These are phyloP conservation scores for Phytopythium delawarense DNA, from an alignment of 352 stramenopile species.

Conservation along the genomic window DNA sequence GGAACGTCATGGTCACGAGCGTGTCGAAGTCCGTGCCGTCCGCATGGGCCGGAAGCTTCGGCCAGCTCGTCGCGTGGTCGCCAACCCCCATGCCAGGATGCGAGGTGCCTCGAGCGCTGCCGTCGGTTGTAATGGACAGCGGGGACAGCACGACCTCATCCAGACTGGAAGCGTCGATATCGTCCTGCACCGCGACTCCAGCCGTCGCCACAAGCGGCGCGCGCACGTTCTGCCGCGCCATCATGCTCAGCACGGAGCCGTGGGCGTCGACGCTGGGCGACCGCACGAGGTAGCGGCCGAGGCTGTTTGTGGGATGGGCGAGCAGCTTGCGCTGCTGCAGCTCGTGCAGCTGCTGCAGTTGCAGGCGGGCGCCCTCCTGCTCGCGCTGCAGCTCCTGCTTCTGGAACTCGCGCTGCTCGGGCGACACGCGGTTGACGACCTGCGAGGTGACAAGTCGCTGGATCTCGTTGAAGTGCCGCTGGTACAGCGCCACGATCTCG, in stretches of 20 bases:
- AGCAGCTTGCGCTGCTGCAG: background rate
- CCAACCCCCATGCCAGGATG: background rate
- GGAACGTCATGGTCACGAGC: background rate
- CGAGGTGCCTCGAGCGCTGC: background rate
- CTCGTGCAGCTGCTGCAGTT: constrained; percentile 3
- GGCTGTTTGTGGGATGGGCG: constrained; percentile 4
- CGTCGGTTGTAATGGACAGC: background rate
- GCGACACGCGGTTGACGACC: background rate
- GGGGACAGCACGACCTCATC: background rate
- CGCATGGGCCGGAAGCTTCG: background rate
- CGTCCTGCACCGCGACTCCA: background rate
- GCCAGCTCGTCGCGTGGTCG: background rate
- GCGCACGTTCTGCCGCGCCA: background rate
- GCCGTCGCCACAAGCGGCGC: background rate
- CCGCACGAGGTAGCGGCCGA: background rate
- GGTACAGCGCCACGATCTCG: constrained; percentile 8
- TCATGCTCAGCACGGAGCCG: background rate
- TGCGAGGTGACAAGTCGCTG: constrained; percentile 1
- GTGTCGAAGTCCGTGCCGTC: background rate
- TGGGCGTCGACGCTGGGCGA: constrained; percentile 4
- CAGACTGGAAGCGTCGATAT: background rate
- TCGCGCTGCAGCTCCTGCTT: constrained; percentile 1
- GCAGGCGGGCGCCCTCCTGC: background rate
- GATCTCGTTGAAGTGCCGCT: constrained; percentile 38
- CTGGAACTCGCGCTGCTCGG: background rate